A percentile compares a stretch with the other conserved stretches of the same genome.
Conservation (phyloP, 768 basidiomycete genomes). For the Pisolithus sp. region DNA sequence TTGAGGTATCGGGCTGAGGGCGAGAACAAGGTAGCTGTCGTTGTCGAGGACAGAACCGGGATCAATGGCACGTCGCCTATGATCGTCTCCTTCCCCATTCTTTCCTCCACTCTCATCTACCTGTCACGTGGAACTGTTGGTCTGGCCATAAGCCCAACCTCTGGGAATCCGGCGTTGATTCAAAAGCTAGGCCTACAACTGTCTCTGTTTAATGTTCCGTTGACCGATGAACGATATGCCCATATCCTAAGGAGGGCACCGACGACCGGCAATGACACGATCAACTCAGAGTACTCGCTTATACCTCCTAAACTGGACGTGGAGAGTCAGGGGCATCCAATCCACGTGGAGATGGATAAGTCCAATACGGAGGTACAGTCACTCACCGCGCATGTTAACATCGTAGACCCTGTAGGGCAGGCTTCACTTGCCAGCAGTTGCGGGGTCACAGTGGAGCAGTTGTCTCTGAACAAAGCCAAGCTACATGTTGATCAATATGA, state of each 20-base stretch:
- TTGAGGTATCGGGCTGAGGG: constrained; percentile 12
- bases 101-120: constrained; percentile 13
- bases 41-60: constrained; percentile 14
- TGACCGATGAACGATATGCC: constrained; percentile 14
- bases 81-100: constrained; percentile 18
- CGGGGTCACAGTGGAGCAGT: constrained; percentile 13
- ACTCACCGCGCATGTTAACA: constrained; percentile 15
- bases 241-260: constrained; percentile 22
- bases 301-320: constrained; percentile 1
- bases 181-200: neutral
- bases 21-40: constrained; percentile 12
- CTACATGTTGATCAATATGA: constrained; percentile 13
- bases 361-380: constrained; percentile 11
- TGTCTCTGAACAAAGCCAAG: neutral
- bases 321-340: constrained; percentile 12
- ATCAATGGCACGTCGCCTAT: constrained; percentile 13
- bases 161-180: neutral
- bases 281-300: constrained; percentile 4
- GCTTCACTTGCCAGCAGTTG: constrained; percentile 13
- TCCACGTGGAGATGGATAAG: constrained; percentile 10
- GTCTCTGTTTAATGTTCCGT: constrained; percentile 14
- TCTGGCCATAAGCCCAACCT: constrained; percentile 14
- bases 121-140: constrained; percentile 11
- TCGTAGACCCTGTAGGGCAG: constrained; percentile 16
- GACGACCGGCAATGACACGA: neutral